Percentiles rank a stretch among this genome's conserved stretches.
Conservation (phyloP, 1,284 basidiomycete species). For the Neolentinus lepideus region DNA sequence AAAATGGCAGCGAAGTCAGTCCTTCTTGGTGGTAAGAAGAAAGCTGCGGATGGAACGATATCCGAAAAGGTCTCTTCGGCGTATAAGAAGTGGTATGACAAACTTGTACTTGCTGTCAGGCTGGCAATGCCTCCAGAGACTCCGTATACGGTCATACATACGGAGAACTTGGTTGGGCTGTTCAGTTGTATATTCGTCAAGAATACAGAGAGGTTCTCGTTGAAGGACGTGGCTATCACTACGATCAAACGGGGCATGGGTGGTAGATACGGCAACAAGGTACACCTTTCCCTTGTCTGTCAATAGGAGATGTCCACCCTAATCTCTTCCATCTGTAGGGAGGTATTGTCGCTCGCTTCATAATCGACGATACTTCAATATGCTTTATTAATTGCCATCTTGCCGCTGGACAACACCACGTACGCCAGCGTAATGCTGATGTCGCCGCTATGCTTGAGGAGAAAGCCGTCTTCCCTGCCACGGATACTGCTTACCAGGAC, state of each 20-base stretch:
- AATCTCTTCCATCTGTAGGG: conserved; percentile 45
- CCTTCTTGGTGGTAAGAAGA: conserved; percentile 69
- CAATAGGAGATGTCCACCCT: background rate
- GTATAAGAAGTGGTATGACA: conserved; percentile 86
- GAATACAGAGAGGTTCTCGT: conserved; percentile 42
- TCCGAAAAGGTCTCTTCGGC: conserved; percentile 78
- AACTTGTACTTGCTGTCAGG: conserved; percentile 66
- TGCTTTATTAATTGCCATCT: conserved; percentile 97
- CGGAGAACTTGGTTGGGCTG: conserved; percentile 87
- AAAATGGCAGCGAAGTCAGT: conserved; percentile 90
- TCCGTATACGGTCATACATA: conserved; percentile 75
- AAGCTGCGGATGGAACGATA: conserved; percentile 53
- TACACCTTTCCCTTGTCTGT: conserved; percentile 24
- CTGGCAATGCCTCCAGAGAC: conserved; percentile 59
- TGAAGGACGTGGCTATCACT: conserved; percentile 71
- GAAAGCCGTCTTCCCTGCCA: conserved; percentile 58
- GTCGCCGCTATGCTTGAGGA: conserved; percentile 82
- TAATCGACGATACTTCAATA: conserved; percentile 86
- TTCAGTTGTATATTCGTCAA: conserved; percentile 88
- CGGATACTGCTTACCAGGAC: conserved; percentile 31
- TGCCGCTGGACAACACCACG: conserved; percentile 86
- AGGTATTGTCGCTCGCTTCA: conserved; percentile 84
- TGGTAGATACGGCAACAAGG: conserved; percentile 94
- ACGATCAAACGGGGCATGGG: conserved; percentile 90
- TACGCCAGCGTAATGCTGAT: conserved; percentile 82